These are phyloP conservation scores for Fusarium miscanthi DNA, from an alignment of 2,329 filamentous ascomycete species.

Conservation along the genomic window DNA sequence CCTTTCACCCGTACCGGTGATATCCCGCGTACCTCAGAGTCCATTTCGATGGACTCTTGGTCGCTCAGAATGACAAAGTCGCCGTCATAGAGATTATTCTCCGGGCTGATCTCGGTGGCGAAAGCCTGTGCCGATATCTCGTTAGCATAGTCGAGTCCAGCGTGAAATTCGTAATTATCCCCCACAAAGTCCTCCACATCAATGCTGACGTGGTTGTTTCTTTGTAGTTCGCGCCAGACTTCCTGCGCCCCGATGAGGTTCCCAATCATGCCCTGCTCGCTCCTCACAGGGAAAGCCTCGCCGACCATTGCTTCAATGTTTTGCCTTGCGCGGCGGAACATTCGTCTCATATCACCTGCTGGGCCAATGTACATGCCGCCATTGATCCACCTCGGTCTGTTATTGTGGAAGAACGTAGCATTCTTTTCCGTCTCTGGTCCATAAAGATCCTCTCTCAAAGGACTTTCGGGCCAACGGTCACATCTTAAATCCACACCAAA, in stretches of 20 bases:
- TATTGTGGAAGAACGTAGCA: not conserved
- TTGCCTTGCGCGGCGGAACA: constrained; percentile 1
- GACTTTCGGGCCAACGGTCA: not conserved
- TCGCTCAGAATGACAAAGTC: not conserved
- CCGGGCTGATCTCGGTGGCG: not conserved
- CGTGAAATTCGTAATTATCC: not conserved
- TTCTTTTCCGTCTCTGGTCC: constrained; percentile 1
- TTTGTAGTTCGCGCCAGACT: not conserved
- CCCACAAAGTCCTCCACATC: rapidly evolving
- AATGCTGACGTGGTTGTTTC: not conserved
- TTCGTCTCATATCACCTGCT: constrained; percentile 9
- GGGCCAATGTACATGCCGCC: constrained; percentile 10
- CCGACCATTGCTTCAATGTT: not conserved
- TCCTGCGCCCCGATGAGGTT: not conserved
- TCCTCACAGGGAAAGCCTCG: not conserved
- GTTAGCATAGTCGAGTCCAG: not conserved
- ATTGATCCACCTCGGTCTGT: not conserved
- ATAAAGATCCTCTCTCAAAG: not conserved
- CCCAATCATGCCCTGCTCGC: constrained; percentile 1
- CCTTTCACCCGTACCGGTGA: not conserved
- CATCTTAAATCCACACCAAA: not conserved
- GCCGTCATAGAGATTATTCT: not conserved
- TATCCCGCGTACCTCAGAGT: not conserved
- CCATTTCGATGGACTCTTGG: not conserved
- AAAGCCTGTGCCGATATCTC: not conserved